These are phyloP conservation scores for Cucurbita maxima DNA, from an alignment of 306 rosid genomes.

Conservation along the genomic window DNA sequence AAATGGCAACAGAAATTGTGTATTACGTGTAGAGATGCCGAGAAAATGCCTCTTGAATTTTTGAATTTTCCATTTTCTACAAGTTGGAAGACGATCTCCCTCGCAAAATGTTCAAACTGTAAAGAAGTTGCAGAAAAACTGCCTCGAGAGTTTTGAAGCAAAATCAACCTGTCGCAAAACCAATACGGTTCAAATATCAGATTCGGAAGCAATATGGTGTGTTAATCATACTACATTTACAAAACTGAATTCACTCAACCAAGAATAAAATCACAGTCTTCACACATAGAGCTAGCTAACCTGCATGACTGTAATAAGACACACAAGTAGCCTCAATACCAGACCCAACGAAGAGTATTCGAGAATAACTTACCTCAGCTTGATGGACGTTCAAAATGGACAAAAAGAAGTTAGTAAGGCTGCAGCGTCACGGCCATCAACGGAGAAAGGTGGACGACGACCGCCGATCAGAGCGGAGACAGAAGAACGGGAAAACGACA, in stretches of 20 bases:
- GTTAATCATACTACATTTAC: not conserved
- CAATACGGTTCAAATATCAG: not conserved
- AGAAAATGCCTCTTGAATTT: constrained; percentile 47
- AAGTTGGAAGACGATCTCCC: constrained; percentile 8
- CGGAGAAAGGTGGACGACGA: not conserved
- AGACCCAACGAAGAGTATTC: not conserved
- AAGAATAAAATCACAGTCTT: not conserved
- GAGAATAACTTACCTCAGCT: not conserved
- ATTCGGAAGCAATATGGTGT: not conserved
- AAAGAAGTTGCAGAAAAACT: not conserved
- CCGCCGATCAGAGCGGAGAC: not conserved
- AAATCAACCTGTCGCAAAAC: not conserved
- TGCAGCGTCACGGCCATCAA: not conserved
- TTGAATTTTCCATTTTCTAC: constrained; percentile 42
- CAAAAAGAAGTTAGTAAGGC: not conserved
- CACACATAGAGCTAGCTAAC: not conserved
- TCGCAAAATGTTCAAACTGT: not conserved
- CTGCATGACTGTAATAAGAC: not conserved
- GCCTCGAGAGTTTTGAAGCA: not conserved
- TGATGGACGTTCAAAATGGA: not conserved
- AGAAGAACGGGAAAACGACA: not conserved
- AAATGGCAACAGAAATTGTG: not conserved
- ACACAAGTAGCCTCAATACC: not conserved
- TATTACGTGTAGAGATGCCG: not conserved
- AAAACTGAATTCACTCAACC: not conserved